phyloP scores from a whole-genome alignment of 1,284 basidiomycete genomes.

The Apiotrichum mycotoxinovorans region DNA sequence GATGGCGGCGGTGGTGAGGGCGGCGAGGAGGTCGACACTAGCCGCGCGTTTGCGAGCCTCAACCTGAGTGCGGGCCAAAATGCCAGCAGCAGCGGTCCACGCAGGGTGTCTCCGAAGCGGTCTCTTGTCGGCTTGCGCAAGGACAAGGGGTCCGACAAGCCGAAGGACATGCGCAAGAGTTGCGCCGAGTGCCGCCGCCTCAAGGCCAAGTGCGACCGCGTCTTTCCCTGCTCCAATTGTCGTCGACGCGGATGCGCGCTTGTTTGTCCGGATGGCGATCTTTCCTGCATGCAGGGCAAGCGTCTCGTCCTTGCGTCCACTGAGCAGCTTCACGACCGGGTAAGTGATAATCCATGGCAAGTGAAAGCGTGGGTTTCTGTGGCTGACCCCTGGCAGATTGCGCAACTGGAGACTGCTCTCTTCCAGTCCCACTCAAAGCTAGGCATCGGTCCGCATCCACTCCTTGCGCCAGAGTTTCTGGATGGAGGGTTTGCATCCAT shows the following conservation, averaged over 20 bases:
- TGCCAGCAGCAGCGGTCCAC: neutral
- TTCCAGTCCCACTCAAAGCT: conserved; percentile 29
- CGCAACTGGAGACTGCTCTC: conserved; percentile 42
- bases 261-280: conserved; percentile 44
- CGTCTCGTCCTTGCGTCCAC: conserved; percentile 45
- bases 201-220: conserved; percentile 46
- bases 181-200: conserved; percentile 44
- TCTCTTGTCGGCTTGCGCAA: neutral
- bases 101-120: neutral
- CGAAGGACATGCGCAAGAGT: conserved; percentile 33
- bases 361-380: neutral
- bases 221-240: conserved; percentile 47
- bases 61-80: neutral
- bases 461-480: conserved; percentile 38
- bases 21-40: neutral
- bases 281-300: conserved; percentile 48
- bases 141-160: conserved; percentile 15
- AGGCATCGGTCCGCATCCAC: conserved; percentile 24
- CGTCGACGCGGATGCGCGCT: conserved; percentile 43
- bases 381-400: conserved; percentile 20
- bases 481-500: conserved; percentile 36
- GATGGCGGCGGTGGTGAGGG: neutral
- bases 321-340: conserved; percentile 44
- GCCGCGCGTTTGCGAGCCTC: neutral
- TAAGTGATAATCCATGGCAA: conserved; percentile 9